Evolutionary conservation across 2,329 filamentous ascomycete genomes (phyloP).

Genomic region (Stemphylium vesicarium): DNA sequence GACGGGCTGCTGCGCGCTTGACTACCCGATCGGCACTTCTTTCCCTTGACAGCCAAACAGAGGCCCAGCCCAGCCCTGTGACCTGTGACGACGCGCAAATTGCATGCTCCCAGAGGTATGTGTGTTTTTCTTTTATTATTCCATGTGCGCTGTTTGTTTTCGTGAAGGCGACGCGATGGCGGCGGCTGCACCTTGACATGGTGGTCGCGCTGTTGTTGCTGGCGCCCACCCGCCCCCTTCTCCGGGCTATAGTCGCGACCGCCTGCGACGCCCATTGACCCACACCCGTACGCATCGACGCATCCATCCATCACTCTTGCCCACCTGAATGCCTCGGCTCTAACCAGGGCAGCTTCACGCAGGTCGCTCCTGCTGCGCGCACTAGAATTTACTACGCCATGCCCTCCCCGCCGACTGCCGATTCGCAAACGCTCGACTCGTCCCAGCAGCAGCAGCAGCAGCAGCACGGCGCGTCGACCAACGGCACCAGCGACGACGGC

Average conservation of each 20-base stretch:
- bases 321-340: conserved; percentile 35
- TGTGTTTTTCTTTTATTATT: conserved; percentile 30
- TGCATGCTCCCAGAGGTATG: conserved; percentile 48
- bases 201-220: conserved; percentile 21
- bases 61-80: conserved; percentile 45
- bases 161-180: conserved; percentile 20
- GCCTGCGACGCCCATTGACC: conserved; percentile 35
- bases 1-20: conserved; percentile 34
- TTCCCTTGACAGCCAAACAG: conserved; percentile 45
- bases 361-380: conserved; percentile 39
- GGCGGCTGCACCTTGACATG: conserved; percentile 17
- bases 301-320: conserved; percentile 22
- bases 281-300: conserved; percentile 3
- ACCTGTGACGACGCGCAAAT: conserved; percentile 49
- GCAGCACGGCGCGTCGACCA: conserved; percentile 41
- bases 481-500: conserved; percentile 40
- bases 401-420: conserved; percentile 44
- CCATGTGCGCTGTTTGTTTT: background rate
- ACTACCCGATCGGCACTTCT: conserved; percentile 45
- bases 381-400: conserved; percentile 35
- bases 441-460: conserved; percentile 22
- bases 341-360: conserved; percentile 39
- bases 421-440: conserved; percentile 30
- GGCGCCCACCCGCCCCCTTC: conserved; percentile 33
- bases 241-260: conserved; percentile 26